phyloP scores from a whole-genome alignment of 257 asterid species.

The Lycium ferocissimum region DNA sequence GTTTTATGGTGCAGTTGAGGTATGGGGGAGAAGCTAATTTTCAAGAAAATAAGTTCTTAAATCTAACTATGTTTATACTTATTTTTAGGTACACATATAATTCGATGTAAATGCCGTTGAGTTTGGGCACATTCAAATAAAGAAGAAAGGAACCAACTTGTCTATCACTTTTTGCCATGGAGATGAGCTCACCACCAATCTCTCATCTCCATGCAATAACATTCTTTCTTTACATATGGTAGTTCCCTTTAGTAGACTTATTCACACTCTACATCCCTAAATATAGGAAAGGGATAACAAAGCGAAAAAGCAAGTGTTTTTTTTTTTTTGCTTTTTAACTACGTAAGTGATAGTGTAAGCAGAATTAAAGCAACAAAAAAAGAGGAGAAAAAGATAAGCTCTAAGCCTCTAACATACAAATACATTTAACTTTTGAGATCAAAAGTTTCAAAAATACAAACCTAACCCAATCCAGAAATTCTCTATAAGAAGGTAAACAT shows the following conservation, averaged over 20 bases:
- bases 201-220: conserved; percentile 29
- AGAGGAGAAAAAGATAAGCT: conserved; percentile 30
- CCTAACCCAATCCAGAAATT: conserved; percentile 43
- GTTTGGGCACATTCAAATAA: conserved; percentile 27
- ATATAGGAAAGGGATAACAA: conserved; percentile 5
- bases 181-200: conserved; percentile 41
- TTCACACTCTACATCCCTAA: conserved; percentile 34
- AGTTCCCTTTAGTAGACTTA: conserved; percentile 28
- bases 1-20: no score
- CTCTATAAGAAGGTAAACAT: conserved; percentile 48
- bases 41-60: no score
- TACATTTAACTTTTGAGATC: conserved; percentile 42
- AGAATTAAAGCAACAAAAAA: conserved; percentile 26
- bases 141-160: conserved; percentile 27
- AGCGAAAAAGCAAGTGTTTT: neutral
- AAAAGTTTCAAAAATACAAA: conserved; percentile 44
- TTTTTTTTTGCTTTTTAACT: neutral
- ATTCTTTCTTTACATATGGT: neutral
- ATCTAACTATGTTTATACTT: no score
- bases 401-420: conserved; percentile 39
- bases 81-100: no score
- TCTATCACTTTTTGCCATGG: conserved; percentile 40
- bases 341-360: conserved; percentile 11
- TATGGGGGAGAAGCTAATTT: no score
- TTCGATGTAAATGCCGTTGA: no score